Evolutionary conservation across 1,284 basidiomycete genomes (phyloP).

Genomic region (Cyathus olla): DNA sequence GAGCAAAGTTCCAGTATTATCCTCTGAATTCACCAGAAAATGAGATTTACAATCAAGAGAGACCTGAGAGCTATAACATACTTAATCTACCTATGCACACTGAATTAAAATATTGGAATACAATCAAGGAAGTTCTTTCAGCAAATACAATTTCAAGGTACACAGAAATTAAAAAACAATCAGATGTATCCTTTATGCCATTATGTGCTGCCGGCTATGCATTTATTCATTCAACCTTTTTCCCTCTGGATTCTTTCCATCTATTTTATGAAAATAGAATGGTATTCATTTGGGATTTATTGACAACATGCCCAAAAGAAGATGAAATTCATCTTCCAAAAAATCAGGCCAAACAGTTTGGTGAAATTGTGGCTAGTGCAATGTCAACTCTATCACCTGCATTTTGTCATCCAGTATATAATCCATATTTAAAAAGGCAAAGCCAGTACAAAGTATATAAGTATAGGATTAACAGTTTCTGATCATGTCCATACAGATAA

Average conservation of each 20-base stretch:
- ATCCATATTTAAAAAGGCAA: conserved; percentile 5
- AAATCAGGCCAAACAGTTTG: conserved; percentile 19
- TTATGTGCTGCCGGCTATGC: conserved; percentile 32
- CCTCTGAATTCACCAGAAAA: conserved; percentile 23
- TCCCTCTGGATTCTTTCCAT: conserved; percentile 41
- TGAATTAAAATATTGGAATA: conserved; percentile 28
- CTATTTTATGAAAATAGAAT: conserved; percentile 39
- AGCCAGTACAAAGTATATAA: conserved; percentile 10
- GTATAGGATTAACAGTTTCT: too few species aligned
- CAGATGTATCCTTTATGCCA: conserved; percentile 33
- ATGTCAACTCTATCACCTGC: conserved; percentile 32
- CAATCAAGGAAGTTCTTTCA: conserved; percentile 14
- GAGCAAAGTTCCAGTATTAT: conserved; percentile 35
- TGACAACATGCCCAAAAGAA: conserved; percentile 17
- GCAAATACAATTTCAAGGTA: conserved; percentile 11
- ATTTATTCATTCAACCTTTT: conserved; percentile 36
- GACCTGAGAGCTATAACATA: conserved; percentile 19
- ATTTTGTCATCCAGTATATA: conserved; percentile 11
- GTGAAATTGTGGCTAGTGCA: conserved; percentile 17
- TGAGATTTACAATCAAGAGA: conserved; percentile 24
- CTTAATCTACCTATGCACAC: conserved; percentile 26
- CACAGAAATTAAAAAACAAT: conserved; percentile 19
- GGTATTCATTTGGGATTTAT: conserved; percentile 32
- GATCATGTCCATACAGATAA: too few species aligned
- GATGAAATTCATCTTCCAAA: conserved; percentile 20